Percentiles rank a stretch among this genome's conserved stretches.
Evolutionary conservation across 2,329 filamentous ascomycete species (phyloP).

Genomic region (Phyllosticta capitalensis): DNA sequence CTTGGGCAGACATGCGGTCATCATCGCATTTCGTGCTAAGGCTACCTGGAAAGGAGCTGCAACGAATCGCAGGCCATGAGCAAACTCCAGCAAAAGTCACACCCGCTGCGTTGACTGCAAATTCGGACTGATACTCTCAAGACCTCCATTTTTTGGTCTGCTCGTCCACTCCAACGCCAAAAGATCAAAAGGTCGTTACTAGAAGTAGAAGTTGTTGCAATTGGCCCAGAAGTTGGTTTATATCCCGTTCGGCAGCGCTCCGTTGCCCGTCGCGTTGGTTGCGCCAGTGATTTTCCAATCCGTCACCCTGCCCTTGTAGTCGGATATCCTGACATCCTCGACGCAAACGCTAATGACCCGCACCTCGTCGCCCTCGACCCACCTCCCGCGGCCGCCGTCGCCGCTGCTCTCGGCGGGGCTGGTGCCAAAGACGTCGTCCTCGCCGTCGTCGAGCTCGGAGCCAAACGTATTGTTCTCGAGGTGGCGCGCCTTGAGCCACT

Average conservation of each 20-base stretch:
- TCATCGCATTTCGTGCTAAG: too few relatives aligned
- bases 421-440: slow-evolving; percentile 17
- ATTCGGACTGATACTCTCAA: background rate
- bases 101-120: background rate
- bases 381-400: slow-evolving; percentile 49
- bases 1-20: too few relatives aligned
- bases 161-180: background rate
- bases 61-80: too few relatives aligned
- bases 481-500: slow-evolving; percentile 73
- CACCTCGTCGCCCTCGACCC: slow-evolving; percentile 74
- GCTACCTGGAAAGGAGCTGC: too few relatives aligned
- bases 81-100: background rate
- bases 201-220: background rate
- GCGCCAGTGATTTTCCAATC: slow-evolving; percentile 51
- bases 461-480: slow-evolving; percentile 88
- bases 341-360: slow-evolving; percentile 81
- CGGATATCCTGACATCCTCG: slow-evolving; percentile 75
- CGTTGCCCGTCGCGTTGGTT: background rate
- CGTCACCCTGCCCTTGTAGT: slow-evolving; percentile 88
- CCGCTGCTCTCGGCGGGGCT: slow-evolving; percentile 28
- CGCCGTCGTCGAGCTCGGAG: slow-evolving; percentile 24
- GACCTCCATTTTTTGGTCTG: background rate
- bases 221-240: background rate
- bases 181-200: background rate
- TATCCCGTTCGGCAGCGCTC: slow-evolving; percentile 1